A percentile compares a stretch with the other conserved stretches of the same genome.
These are phyloP conservation scores for Alternaria brassicae DNA, from an alignment of 2,329 filamentous ascomycete genomes.

Conservation along the genomic window DNA sequence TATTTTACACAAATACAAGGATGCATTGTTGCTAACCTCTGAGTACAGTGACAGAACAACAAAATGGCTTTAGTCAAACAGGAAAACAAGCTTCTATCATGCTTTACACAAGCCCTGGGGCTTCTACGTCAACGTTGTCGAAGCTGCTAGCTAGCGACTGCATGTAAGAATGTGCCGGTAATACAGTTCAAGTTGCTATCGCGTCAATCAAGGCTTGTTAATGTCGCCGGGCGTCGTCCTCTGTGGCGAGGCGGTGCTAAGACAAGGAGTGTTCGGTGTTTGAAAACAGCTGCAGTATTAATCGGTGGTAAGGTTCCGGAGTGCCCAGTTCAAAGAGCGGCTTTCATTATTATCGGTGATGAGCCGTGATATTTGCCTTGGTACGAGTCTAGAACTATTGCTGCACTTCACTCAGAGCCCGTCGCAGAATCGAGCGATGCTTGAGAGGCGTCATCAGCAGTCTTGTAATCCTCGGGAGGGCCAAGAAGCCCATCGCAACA, in stretches of 20 bases:
- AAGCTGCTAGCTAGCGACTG: neutral
- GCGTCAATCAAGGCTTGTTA: neutral
- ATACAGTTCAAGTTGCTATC: neutral
- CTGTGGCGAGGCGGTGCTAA: neutral
- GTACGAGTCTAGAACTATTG: fast-evolving
- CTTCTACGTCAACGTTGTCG: neutral
- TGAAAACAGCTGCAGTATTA: neutral
- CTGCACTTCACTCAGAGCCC: neutral
- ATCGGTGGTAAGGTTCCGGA: neutral
- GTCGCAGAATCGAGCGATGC: neutral
- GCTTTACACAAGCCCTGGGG: neutral
- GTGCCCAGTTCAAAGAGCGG: neutral
- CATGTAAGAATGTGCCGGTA: neutral
- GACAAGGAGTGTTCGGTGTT: neutral
- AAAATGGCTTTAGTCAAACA: neutral
- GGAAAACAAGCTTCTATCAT: neutral
- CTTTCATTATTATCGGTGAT: neutral
- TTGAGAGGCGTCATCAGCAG: neutral
- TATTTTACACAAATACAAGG: no score
- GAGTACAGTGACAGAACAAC: neutral
- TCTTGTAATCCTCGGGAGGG: neutral
- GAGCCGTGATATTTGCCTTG: neutral
- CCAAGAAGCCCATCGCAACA: neutral
- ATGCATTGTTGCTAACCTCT: neutral
- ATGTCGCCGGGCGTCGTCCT: neutral